These are phyloP conservation scores for Thecamonas trahens DNA, from an alignment of 78 protist species.

Conservation along the genomic window DNA sequence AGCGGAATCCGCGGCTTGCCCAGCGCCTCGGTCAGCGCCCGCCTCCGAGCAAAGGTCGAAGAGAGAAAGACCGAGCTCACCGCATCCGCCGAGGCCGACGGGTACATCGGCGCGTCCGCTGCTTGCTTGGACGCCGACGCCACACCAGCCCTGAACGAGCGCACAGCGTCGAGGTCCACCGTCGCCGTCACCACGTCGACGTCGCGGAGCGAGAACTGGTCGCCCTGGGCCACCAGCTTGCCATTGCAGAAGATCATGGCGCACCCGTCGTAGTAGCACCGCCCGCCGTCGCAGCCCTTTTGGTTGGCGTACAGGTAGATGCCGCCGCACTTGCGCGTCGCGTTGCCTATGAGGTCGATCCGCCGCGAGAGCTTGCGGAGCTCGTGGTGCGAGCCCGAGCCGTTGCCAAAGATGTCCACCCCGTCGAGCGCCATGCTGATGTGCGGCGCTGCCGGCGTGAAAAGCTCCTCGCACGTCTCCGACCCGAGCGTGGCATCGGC, in stretches of 20 bases:
- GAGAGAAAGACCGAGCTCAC: neutral
- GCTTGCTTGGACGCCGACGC: neutral
- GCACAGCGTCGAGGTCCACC: conserved; percentile 49
- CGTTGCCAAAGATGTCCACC: conserved; percentile 76
- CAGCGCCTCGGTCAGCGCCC: neutral
- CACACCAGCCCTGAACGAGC: conserved; percentile 1
- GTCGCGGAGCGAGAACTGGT: conserved; percentile 53
- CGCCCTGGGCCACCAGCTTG: conserved; percentile 54
- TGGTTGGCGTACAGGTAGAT: conserved; percentile 54
- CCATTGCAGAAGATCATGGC: conserved; percentile 67
- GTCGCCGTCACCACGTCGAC: conserved; percentile 56
- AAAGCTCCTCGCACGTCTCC: conserved; percentile 80
- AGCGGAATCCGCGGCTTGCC: neutral
- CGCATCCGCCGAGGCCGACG: neutral
- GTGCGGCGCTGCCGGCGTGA: conserved; percentile 63
- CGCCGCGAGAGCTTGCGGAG: conserved; percentile 70
- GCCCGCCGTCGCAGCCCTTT: conserved; percentile 78
- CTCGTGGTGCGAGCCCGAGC: conserved; percentile 79
- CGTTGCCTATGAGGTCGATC: conserved; percentile 51
- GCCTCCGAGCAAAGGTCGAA: neutral
- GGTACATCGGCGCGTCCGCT: neutral
- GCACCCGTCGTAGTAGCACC: conserved; percentile 81
- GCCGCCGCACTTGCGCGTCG: conserved; percentile 31
- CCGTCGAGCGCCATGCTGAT: conserved; percentile 35
- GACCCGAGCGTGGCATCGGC: conserved; percentile 34